Conservation (phyloP, 2,329 filamentous ascomycete genomes). For the Diaporthe australafricana region DNA sequence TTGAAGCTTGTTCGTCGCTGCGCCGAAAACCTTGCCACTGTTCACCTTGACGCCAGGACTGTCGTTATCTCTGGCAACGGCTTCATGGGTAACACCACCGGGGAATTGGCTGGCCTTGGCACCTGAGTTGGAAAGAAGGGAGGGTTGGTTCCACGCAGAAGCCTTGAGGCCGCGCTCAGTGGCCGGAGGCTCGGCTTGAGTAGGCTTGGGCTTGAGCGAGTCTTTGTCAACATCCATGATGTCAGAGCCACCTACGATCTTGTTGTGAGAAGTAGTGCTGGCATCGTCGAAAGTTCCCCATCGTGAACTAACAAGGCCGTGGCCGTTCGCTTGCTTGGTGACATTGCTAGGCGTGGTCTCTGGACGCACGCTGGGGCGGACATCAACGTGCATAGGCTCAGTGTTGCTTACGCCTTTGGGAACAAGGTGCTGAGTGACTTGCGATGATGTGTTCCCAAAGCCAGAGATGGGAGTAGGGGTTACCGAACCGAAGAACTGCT, state of each 20-base stretch:
- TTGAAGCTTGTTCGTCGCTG: too few relatives aligned
- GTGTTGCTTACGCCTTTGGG: background rate
- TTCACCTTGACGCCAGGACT: background rate
- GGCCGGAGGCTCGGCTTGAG: too few relatives aligned
- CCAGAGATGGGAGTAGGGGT: background rate
- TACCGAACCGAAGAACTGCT: constrained; percentile 5
- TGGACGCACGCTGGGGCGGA: background rate
- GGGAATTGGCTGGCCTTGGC: background rate
- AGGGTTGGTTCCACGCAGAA: background rate
- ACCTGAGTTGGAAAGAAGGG: background rate
- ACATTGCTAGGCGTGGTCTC: background rate
- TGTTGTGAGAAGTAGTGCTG: background rate
- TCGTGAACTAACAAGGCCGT: background rate
- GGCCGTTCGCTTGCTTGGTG: background rate
- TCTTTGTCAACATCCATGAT: background rate
- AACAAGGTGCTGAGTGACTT: background rate
- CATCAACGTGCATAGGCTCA: constrained; percentile 7
- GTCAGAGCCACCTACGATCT: background rate
- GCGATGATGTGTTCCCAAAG: background rate
- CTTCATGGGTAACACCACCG: too few relatives aligned
- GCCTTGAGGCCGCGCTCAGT: background rate
- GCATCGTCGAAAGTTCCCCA: background rate
- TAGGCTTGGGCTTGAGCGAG: background rate
- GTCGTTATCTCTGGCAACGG: background rate
- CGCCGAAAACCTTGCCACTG: background rate